Base-by-base conservation (phyloP, 2,329 filamentous ascomycete genomes). In the Nothophaeocryptopus gaeumannii region DNA sequence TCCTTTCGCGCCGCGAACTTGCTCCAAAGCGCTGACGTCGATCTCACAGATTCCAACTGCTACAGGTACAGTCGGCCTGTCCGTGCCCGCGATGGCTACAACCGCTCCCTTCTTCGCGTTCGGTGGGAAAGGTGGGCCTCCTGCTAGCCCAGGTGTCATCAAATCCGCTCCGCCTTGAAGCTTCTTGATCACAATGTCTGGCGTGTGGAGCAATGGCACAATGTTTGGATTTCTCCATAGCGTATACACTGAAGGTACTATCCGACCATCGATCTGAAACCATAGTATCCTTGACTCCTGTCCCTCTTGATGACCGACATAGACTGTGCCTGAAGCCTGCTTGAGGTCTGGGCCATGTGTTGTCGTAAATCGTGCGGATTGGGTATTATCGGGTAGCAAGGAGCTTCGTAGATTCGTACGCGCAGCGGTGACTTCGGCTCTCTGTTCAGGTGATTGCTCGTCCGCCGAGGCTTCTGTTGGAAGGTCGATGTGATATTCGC, bases 101-200 rank as follows among this genome's bases (percentile, higher is more conserved):
- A 85, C 69, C 3, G 81, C 73, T 2, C 78, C 82, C 60, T 81
- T 80, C 44, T 74, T 79, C 2, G 83, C 83, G 39, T 72, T 72
- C 32, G 70, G 59, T 3, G 82, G 81, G 60, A 85, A 86, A 2
- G 83, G 82, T 9, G 83, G 81, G 1, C 83, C 82, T 45, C 79
- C 77, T 26, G 82, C 78, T 11, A 87, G 68, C 8, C 84, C 84
- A 2, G 84, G 84, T 1, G 79, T 85, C 84, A 86, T 86, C 40
- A 87, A 70, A 65, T 86, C 83, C 14, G 84, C 83, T 3, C 84
- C 84, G 7, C 77, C 76, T 50, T 78, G 79, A 8, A 87, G 69
- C 66, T 85, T 86, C 53, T 78, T 73, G 61, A 86, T 78, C 3
- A 83, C 79, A 16, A 81, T 75, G 8, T 75, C 72, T 3, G 80